Evolutionary conservation across 1,139 yeast species (phyloP), one percentile per base, ranked within the genome.

Genomic region (Blastobotrys ciferrii): DNA sequence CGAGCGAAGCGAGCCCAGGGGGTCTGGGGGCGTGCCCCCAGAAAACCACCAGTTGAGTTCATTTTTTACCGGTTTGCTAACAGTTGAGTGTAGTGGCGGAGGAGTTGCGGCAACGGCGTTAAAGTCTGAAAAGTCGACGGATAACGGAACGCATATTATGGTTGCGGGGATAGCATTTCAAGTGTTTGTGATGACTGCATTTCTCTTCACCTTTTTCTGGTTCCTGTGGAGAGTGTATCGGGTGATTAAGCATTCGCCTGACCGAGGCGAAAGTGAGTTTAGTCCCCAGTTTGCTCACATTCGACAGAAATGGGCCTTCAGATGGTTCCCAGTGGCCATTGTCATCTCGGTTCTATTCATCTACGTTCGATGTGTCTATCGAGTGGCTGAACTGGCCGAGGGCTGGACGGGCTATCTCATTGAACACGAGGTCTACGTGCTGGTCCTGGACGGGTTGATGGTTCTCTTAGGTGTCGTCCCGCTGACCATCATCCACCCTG

Each of bases 121-220:
- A 9, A 62, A 72, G 17, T 61, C 66, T 2, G 63, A 67, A 19
- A 59, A 67, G 20, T 54, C 62, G 49, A 61, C 81, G 0, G 65
- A 62, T 1, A 65, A 72, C 0, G 98, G 97, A 32, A 77, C 87
- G 0, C 73, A 86, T 65, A 72, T 84, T 48, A 87, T 89, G 85
- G 81, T 87, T 54, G 95, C 81, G 2, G 97, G 97, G 28, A 76
- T 91, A 53, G 81, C 81, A 0, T 72, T 85, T 58, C 97, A 91
- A 69, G 89, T 88, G 11, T 73, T 77, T 17, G 78, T 89, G 11
- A 87, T 89, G 86, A 58, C 79, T 0, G 53, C 82, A 1, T 89
- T 87, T 65, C 65, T 84, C 42, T 36, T 68, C 3, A 71, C 86
- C 42, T 83, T 82, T 77, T 66, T 71, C 44, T 76, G 74, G 53